These are phyloP conservation scores for Brassica nigra DNA, from an alignment of 345 rosid genomes.

Conservation along the genomic window DNA sequence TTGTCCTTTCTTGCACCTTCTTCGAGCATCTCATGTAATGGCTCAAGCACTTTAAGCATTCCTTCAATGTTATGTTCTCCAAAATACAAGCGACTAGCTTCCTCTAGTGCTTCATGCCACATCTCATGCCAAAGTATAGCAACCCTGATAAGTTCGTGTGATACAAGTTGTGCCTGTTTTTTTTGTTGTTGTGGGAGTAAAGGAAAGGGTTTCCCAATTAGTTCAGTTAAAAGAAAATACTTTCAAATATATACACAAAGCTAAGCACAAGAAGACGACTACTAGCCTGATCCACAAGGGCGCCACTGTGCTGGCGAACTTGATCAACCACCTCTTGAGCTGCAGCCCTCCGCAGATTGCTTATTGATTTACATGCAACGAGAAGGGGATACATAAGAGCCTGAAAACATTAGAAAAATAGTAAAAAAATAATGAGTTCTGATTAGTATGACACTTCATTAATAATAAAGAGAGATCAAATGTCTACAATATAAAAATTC, in stretches of 20 bases:
- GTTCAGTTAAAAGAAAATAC: neutral
- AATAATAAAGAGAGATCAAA: conserved; percentile 5
- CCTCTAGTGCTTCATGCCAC: conserved; percentile 98
- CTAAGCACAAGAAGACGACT: conserved; percentile 19
- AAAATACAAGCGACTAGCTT: conserved; percentile 95
- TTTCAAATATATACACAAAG: neutral
- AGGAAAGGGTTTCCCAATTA: conserved; percentile 21
- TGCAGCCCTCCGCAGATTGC: conserved; percentile 90
- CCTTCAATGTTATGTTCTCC: conserved; percentile 50
- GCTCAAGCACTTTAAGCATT: too few relatives aligned
- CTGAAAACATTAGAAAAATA: conserved; percentile 45
- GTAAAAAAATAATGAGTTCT: neutral
- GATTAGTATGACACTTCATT: neutral
- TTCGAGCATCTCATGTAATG: too few relatives aligned
- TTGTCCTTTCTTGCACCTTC: too few relatives aligned
- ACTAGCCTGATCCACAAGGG: conserved; percentile 89
- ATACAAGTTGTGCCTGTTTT: conserved; percentile 87
- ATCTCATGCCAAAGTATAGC: conserved; percentile 98
- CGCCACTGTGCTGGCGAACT: conserved; percentile 94
- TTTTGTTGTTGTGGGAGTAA: conserved; percentile 8
- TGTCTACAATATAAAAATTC: neutral
- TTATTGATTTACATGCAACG: conserved; percentile 96
- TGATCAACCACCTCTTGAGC: conserved; percentile 97
- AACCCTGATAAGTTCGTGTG: conserved; percentile 86
- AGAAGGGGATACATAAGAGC: conserved; percentile 99